A percentile compares a stretch with the other conserved stretches of the same genome.
Evolutionary conservation across 345 rosid species (phyloP).

Genomic region (Raphanus sativus): DNA sequence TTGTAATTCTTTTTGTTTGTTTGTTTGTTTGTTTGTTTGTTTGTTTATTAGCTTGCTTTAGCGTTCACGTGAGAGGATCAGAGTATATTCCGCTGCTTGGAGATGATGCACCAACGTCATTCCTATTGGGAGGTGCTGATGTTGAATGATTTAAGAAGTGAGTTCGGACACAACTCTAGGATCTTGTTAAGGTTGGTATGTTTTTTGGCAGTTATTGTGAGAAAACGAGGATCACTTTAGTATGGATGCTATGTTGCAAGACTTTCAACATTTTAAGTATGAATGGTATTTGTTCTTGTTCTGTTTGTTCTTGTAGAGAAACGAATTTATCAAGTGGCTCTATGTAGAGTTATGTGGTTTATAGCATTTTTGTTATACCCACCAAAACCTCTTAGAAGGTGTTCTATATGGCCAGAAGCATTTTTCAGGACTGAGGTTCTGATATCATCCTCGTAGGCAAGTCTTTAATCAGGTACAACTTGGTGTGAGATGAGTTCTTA

Average conservation of each 20-base stretch:
- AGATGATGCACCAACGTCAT: constrained; percentile 52
- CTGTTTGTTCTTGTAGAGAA: no score
- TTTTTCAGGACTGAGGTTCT: no score
- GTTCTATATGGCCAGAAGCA: no score
- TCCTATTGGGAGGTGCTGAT: constrained; percentile 52
- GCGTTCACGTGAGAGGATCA: constrained; percentile 84
- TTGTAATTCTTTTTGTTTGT: constrained; percentile 7
- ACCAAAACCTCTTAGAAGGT: no score
- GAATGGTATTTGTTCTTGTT: no score
- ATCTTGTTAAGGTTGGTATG: constrained; percentile 26
- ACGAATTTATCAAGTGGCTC: no score
- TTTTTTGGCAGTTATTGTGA: not conserved
- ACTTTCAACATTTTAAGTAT: not conserved
- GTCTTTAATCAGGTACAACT: no score
- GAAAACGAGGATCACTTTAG: not conserved
- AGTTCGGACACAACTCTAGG: not conserved
- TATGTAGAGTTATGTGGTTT: no score
- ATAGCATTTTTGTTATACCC: no score
- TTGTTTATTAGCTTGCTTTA: constrained; percentile 69
- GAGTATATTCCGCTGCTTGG: constrained; percentile 71
- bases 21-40: constrained; percentile 6
- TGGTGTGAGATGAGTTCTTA: no score
- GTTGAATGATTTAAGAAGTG: constrained; percentile 39
- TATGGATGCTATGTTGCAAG: not conserved
- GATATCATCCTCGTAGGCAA: no score